Conservation (phyloP, 176 grass and related monocot genomes). For the Luzula sylvatica region DNA sequence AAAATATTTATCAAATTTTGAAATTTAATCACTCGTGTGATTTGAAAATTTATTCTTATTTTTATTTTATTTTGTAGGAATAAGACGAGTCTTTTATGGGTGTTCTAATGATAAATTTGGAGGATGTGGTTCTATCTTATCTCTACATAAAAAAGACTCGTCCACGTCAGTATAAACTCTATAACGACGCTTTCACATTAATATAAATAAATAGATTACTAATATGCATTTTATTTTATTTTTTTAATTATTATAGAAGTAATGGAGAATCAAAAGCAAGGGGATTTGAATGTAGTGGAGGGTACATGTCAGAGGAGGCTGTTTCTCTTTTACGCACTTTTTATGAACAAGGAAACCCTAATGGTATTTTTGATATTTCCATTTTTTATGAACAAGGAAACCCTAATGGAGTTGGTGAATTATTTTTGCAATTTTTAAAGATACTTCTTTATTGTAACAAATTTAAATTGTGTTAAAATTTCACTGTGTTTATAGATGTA, state of each 20-base stretch:
- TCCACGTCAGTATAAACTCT: constrained; percentile 16
- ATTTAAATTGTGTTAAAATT: too few relatives aligned
- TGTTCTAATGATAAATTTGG: constrained; percentile 92
- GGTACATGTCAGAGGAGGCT: constrained; percentile 74
- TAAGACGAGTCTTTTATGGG: constrained; percentile 69
- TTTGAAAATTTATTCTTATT: background rate
- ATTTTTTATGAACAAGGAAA: constrained; percentile 48
- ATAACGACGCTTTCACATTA: too few relatives aligned
- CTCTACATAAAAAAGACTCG: constrained; percentile 46
- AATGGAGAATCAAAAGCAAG: constrained; percentile 21
- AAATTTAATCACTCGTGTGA: constrained; percentile 1
- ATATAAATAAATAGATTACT: too few relatives aligned
- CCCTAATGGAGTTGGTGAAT: constrained; percentile 49
- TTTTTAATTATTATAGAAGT: constrained; percentile 27
- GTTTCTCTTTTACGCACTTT: constrained; percentile 66
- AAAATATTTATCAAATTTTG: background rate
- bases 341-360: constrained; percentile 96
- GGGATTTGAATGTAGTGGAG: constrained; percentile 73
- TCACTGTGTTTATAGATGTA: background rate
- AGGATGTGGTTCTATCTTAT: constrained; percentile 89
- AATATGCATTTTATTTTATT: background rate
- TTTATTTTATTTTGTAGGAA: constrained; percentile 44
- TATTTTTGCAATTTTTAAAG: background rate
- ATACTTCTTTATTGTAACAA: background rate
- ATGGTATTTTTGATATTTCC: constrained; percentile 35